Evolutionary conservation across 805 yeast species (phyloP).

Genomic region (Candida nemodendra): DNA sequence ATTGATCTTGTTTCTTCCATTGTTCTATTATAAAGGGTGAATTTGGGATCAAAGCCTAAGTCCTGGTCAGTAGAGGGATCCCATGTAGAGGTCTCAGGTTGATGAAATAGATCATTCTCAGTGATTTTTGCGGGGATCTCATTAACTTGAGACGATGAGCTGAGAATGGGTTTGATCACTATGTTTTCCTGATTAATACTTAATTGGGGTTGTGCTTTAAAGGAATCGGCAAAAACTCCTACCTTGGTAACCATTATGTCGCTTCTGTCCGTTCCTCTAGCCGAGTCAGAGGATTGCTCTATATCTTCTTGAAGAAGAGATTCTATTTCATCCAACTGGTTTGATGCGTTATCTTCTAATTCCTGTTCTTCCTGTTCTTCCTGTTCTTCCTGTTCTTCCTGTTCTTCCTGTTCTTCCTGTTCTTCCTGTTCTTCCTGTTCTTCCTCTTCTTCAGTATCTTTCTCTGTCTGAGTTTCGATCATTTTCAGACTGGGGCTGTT

Average conservation of each 20-base stretch:
- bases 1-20: conserved; percentile 2
- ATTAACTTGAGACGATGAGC: too few species aligned
- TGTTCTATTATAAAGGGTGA: not conserved
- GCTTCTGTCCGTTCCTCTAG: not conserved
- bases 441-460: not conserved
- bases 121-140: too few species aligned
- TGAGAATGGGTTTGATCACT: not conserved
- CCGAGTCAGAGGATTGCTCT: not conserved
- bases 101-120: too few species aligned
- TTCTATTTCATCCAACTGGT: conserved; percentile 8
- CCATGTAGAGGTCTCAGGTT: too few species aligned
- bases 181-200: conserved; percentile 16
- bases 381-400: conserved; percentile 5
- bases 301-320: not conserved
- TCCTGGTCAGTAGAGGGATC: too few species aligned
- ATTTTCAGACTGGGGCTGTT: not conserved
- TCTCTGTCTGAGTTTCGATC: not conserved
- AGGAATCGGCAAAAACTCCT: conserved; percentile 23
- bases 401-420: conserved; percentile 2
- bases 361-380: conserved; percentile 2
- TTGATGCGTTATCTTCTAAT: not conserved
- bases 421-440: not conserved
- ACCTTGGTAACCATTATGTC: conserved; percentile 17
- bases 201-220: conserved; percentile 19
- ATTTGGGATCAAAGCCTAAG: too few species aligned